Evolutionary conservation across 805 yeast genomes (phyloP).

Genomic region (Cyberlindnera mrakii): DNA sequence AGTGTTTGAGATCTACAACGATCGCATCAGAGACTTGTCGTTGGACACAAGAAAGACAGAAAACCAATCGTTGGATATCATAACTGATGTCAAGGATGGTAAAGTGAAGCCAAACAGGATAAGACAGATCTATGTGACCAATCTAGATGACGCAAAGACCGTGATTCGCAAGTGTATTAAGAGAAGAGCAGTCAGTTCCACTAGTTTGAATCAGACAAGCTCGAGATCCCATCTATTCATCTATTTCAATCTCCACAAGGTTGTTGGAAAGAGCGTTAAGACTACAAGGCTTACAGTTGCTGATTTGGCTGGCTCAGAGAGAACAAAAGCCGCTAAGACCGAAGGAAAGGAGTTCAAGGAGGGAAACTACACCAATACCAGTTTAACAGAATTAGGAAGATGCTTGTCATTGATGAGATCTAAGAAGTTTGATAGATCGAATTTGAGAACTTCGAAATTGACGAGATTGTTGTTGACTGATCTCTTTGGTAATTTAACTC

Average conservation of each 20-base stretch:
- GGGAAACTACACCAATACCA: conserved; percentile 42
- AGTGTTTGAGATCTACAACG: conserved; percentile 48
- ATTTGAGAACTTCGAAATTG: conserved; percentile 42
- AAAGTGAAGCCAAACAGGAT: conserved; percentile 39
- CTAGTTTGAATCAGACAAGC: conserved; percentile 37
- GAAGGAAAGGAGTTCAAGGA: conserved; percentile 40
- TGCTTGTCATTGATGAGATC: conserved; percentile 37
- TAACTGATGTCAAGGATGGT: conserved; percentile 36
- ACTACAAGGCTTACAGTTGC: conserved; percentile 40
- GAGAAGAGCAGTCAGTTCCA: conserved; percentile 36
- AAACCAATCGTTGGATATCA: conserved; percentile 32
- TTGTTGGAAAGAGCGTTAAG: conserved; percentile 19
- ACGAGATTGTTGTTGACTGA: conserved; percentile 45
- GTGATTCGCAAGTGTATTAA: conserved; percentile 34
- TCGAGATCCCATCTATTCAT: conserved; percentile 50
- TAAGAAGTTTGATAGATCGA: conserved; percentile 32
- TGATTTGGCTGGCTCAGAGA: conserved; percentile 50
- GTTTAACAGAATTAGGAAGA: conserved; percentile 45
- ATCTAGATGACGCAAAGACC: conserved; percentile 30
- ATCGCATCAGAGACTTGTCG: conserved; percentile 35
- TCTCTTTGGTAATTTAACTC: conserved; percentile 20
- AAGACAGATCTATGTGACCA: conserved; percentile 34
- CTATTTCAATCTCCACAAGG: conserved; percentile 33
- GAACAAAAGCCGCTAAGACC: conserved; percentile 40
- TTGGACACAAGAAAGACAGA: conserved; percentile 20